Percentiles rank a stretch among this genome's conserved stretches.
phyloP scores from a whole-genome alignment of 2,329 filamentous ascomycete genomes.

The Hirsutella minnesotensis region DNA sequence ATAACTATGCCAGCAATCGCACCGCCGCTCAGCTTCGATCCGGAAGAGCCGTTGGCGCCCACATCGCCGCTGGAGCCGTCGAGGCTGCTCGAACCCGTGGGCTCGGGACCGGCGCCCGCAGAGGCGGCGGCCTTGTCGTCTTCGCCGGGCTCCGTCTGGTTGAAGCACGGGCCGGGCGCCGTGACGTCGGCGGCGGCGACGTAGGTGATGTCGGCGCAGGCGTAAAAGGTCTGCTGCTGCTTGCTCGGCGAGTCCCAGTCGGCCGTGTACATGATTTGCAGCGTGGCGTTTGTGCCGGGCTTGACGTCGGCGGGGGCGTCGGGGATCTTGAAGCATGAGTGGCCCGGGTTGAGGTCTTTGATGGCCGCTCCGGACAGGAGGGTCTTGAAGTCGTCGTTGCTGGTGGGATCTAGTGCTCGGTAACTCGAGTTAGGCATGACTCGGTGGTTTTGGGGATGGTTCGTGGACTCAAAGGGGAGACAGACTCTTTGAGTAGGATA shows the following conservation, averaged over 20 bases:
- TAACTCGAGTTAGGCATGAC: too few relatives aligned
- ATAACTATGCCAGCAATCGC: constrained; percentile 1
- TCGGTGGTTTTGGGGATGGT: background rate
- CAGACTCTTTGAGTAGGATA: constrained; percentile 37
- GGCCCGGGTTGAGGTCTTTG: constrained; percentile 29
- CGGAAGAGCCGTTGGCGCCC: background rate
- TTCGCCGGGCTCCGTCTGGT: constrained; percentile 20
- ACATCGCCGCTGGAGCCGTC: too few relatives aligned
- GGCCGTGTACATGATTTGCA: constrained; percentile 35
- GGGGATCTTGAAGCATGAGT: constrained; percentile 31
- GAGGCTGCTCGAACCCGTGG: too few relatives aligned
- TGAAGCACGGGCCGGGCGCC: constrained; percentile 29
- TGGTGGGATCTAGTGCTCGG: constrained; percentile 26
- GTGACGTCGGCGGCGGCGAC: constrained; percentile 21
- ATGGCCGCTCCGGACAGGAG: constrained; percentile 22
- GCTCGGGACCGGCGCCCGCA: constrained; percentile 8
- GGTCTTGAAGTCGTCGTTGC: constrained; percentile 26
- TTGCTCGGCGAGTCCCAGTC: constrained; percentile 29
- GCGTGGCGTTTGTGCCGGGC: constrained; percentile 32
- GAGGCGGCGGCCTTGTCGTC: constrained; percentile 12
- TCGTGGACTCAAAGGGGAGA: background rate
- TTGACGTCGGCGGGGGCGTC: constrained; percentile 18
- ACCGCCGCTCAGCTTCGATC: background rate
- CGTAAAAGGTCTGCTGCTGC: constrained; percentile 35
- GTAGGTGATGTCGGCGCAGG: constrained; percentile 35